Percentiles rank a stretch among this genome's conserved stretches.
phyloP scores from a whole-genome alignment of 176 grass and related monocot genomes.

The Oryza meyeriana region DNA sequence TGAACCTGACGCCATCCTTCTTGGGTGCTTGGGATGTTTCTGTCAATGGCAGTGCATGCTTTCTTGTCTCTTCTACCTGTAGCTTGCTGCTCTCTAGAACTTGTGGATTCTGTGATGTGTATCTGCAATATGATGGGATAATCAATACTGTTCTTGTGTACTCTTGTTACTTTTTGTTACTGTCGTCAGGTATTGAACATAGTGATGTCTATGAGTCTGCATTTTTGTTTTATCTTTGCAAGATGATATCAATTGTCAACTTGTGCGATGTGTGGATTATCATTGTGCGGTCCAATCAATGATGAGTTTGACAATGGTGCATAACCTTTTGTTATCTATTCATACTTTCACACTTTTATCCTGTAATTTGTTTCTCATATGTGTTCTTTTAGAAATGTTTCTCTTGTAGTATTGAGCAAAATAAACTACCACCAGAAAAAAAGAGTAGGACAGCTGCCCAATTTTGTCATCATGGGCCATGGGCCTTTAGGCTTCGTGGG shows the following conservation, averaged over 20 bases:
- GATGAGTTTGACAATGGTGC: background rate
- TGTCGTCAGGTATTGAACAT: conserved; percentile 1
- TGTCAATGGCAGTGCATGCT: background rate
- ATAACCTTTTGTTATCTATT: background rate
- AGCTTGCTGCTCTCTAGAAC: background rate
- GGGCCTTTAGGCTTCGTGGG: too few species aligned
- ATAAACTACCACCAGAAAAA: background rate
- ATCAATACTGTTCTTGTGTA: background rate
- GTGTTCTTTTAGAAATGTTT: background rate
- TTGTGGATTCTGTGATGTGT: conserved; percentile 11
- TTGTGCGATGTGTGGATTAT: background rate
- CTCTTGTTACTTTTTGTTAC: background rate
- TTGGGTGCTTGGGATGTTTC: background rate
- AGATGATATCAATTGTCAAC: background rate
- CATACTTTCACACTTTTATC: background rate
- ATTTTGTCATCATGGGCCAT: too few species aligned
- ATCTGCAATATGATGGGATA: conserved; percentile 12
- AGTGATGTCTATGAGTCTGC: background rate
- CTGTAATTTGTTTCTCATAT: background rate
- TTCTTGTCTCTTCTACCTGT: background rate
- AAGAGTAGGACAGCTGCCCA: too few species aligned
- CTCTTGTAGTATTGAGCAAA: background rate
- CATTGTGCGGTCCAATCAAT: conserved; percentile 1
- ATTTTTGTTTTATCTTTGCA: background rate
- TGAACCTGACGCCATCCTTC: conserved; percentile 18